Evolutionary conservation across 202 grass and related monocot species (phyloP), one percentile per base, ranked within the genome.

Genomic region (Panicum hallii): DNA sequence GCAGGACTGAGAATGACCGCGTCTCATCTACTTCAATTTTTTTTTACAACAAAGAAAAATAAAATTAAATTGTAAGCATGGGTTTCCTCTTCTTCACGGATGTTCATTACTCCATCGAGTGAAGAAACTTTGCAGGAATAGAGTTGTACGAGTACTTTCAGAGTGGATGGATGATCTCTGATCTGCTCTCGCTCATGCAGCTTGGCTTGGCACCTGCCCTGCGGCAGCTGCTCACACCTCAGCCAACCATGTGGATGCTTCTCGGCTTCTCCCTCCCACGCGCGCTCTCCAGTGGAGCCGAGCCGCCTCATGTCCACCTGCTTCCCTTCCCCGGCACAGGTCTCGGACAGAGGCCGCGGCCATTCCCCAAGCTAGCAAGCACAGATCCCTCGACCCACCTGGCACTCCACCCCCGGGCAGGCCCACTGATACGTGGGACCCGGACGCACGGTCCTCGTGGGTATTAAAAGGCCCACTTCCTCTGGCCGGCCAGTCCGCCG

Each of bases 191-290:
- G 15, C 42, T 26, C 32, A 34, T 0, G 1, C 34, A 34, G 16
- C 56, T 53, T 53, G 43, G 16, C 56, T 53, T 53, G 43, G 78
- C 63, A 55, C 54, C 53, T 55, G 56, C 46, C 22, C 55, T 47
- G 42, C 10, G 50, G 56, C 13, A 56, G 54, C n/a, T 20, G 7
- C 58, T 62, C 41, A 9, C 66, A 71, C 40, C 38, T 28, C 15
- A 47, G 72, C 72, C 20, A 67, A 41, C 41, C 63, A 69, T 4
- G 63, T 30, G 60, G 81, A 75, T 42, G 30, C 58, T 17, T 83
- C 56, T 84, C 45, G 46, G 44, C 47, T 49, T 49, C 47, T 15
- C 19, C 8, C 68, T 34, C 62, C 47, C 7, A 49, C 81, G 70
- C 50, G 7, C 13, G 13, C 44, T 1, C 28, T 72, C 67, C 8